Base-by-base conservation (phyloP, 352 stramenopile species). In the Blastocystis sp. region DNA sequence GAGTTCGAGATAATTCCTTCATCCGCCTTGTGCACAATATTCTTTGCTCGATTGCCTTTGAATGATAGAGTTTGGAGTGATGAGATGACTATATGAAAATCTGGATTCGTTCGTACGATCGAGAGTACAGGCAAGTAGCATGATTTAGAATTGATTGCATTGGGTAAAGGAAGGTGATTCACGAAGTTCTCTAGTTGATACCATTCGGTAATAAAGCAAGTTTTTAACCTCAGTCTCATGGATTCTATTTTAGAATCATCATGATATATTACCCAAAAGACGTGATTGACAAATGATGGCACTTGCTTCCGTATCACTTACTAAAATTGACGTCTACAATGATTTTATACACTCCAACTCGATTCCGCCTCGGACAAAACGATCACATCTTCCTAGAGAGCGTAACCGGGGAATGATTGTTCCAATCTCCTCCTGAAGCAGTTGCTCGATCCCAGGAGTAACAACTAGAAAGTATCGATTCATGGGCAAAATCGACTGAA, bases 131-230 rank as follows among this genome's bases (percentile, higher is more conserved):
- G 37, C 5, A 37, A 26, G 26, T 59, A 18, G 39, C 29, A n/a
- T 6, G 66, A 23, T 11, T 9, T 15, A 11, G 50, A 77, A 39
- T 15, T 18, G 0, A 39, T 54, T 61, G 23, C 26, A 26, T 23
- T 64, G 5, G 70, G 45, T 15, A 80, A 20, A 26, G 43, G 7
- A 18, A 80, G 70, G 34, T 80, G 70, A 80, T 80, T 80, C 15
- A 80, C 39, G 43, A 41, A 41, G 39, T 80, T 80, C 50, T 80
- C 70, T 23, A 80, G 23, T 45, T 80, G 45, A 80, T 80, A 80
- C 70, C 70, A 80, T 26, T 80, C 20, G 5, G 70, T 64, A 29
- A 47, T 53, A 7, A 23, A 64, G 37, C 53, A 80, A 20, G 43
- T 47, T 8, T 26, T 53, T n/a, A 80, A 8, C 26, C 70, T 41